Evolutionary conservation across 2,329 filamentous ascomycete genomes (phyloP).

Genomic region (Claviceps lovelessii): DNA sequence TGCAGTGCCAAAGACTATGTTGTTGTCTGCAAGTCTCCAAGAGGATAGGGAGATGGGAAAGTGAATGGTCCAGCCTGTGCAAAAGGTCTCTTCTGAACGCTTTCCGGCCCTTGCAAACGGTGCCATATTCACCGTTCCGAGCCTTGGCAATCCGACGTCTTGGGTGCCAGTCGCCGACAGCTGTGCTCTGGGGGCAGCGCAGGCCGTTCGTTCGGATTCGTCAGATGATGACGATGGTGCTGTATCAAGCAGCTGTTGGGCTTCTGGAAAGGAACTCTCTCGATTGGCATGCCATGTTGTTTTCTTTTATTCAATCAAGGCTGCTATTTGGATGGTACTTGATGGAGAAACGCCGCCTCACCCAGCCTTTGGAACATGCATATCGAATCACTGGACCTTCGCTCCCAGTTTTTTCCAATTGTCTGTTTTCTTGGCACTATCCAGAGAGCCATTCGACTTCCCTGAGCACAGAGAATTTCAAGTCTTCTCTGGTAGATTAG

Average conservation of each 20-base stretch:
- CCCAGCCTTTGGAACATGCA: too few species aligned
- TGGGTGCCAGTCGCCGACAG: background rate
- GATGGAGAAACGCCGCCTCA: too few species aligned
- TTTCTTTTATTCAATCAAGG: background rate
- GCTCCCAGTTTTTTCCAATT: too few species aligned
- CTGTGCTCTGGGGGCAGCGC: background rate
- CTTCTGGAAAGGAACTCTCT: background rate
- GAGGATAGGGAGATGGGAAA: background rate
- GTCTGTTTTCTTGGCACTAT: too few species aligned
- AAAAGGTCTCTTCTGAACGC: background rate
- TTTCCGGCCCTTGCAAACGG: background rate
- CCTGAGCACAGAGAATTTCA: too few species aligned
- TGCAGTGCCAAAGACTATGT: background rate
- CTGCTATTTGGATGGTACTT: background rate
- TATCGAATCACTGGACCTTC: too few species aligned
- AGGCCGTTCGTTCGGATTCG: background rate
- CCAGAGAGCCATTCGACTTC: too few species aligned
- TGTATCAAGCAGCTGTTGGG: background rate
- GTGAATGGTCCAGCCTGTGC: background rate
- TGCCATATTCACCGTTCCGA: background rate
- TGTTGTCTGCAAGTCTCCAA: background rate
- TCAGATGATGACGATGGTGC: background rate
- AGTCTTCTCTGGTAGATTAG: too few species aligned
- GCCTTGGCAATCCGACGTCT: background rate
- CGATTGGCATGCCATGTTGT: background rate